Percentiles rank a stretch among this genome's conserved stretches.
Evolutionary conservation across 805 yeast genomes (phyloP).

Genomic region (Ogataea sp.): DNA sequence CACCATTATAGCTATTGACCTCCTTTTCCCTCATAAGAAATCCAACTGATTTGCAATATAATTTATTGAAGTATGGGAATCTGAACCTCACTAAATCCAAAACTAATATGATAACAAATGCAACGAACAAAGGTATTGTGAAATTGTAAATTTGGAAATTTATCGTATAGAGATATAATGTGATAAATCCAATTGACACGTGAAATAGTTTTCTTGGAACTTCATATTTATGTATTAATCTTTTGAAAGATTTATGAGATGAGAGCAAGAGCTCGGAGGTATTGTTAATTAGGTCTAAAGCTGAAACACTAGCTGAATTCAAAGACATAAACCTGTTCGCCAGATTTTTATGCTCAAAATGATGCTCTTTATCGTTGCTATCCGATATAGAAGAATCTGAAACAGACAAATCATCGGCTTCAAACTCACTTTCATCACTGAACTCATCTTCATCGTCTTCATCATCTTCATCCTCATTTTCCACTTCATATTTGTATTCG

Average conservation of each 20-base stretch:
- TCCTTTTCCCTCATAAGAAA: constrained; percentile 82
- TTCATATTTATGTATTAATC: constrained; percentile 56
- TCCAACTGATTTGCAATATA: constrained; percentile 64
- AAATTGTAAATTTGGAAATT: constrained; percentile 52
- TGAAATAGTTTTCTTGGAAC: constrained; percentile 84
- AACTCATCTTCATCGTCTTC: constrained; percentile 4
- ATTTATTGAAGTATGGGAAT: constrained; percentile 51
- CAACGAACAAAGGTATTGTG: constrained; percentile 47
- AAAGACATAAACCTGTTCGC: background rate
- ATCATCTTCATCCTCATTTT: constrained; percentile 3
- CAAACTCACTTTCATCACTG: constrained; percentile 6
- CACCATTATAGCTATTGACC: constrained; percentile 69
- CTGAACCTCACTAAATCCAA: constrained; percentile 65
- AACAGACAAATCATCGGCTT: constrained; percentile 7
- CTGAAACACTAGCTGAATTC: background rate
- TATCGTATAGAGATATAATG: constrained; percentile 61
- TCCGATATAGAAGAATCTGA: constrained; percentile 6
- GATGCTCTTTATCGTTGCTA: background rate
- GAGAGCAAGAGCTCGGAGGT: constrained; percentile 16
- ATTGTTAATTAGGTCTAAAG: constrained; percentile 4
- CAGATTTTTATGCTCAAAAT: background rate
- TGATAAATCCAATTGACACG: constrained; percentile 78
- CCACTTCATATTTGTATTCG: constrained; percentile 4
- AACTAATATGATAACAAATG: constrained; percentile 47
- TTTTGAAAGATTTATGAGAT: constrained; percentile 21